Evolutionary conservation across 768 basidiomycete genomes (phyloP).

Genomic region (Leccinum incarnatum): DNA sequence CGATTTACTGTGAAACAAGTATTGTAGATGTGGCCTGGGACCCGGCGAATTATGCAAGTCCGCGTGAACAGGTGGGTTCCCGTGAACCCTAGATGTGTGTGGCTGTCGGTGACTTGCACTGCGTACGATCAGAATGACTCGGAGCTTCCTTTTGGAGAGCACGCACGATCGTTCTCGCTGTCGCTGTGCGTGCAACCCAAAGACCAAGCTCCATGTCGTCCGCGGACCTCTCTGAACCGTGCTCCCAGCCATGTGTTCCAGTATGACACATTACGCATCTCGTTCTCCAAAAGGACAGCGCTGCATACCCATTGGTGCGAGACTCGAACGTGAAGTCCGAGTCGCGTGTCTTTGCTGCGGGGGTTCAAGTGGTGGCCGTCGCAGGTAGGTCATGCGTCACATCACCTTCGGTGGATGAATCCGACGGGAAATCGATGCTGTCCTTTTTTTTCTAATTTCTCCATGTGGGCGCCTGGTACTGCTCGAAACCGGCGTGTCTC

Average conservation of each 20-base stretch:
- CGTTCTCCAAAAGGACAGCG: constrained; percentile 7
- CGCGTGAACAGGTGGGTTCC: constrained; percentile 10
- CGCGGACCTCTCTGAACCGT: constrained; percentile 20
- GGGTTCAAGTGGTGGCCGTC: background rate
- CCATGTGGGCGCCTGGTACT: constrained; percentile 8
- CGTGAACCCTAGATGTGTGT: background rate
- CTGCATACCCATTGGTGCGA: background rate
- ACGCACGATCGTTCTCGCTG: constrained; percentile 7
- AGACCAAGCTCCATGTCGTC: constrained; percentile 18
- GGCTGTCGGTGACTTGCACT: constrained; percentile 5
- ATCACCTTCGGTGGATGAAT: constrained; percentile 1
- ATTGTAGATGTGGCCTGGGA: constrained; percentile 7
- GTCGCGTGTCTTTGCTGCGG: constrained; percentile 5
- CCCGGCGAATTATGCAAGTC: background rate
- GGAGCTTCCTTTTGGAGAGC: constrained; percentile 14
- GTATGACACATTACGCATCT: constrained; percentile 14
- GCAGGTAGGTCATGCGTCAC: constrained; percentile 1
- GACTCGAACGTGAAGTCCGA: constrained; percentile 6
- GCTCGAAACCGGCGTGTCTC: background rate
- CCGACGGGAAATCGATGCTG: constrained; percentile 2
- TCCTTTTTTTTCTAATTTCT: background rate
- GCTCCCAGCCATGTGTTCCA: constrained; percentile 9
- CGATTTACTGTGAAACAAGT: background rate
- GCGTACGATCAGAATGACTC: constrained; percentile 3
- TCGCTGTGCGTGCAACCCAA: constrained; percentile 12